Conservation (phyloP, 2,329 filamentous ascomycete genomes). For the Dichotomopilus funicola region DNA sequence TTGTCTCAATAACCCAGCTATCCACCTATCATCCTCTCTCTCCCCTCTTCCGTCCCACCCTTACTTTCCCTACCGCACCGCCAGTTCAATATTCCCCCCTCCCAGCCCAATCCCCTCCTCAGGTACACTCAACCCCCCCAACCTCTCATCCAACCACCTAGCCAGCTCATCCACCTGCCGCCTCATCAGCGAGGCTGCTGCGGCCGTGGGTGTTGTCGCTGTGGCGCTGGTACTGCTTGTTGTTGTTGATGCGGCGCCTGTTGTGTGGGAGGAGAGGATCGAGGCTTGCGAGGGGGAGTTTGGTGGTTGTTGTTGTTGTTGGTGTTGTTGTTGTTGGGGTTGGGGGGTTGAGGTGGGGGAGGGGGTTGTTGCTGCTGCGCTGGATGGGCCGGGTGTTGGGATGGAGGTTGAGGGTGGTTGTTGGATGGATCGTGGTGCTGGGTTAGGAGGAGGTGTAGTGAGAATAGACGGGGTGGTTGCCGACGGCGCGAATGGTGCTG, state of each 20-base stretch:
- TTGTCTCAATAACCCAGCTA: too few species aligned
- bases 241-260: conserved; percentile 23
- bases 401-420: too few species aligned
- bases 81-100: background rate
- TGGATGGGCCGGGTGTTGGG: too few species aligned
- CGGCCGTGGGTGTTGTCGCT: conserved; percentile 31
- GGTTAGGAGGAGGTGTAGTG: too few species aligned
- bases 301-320: background rate
- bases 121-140: conserved; percentile 47
- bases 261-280: conserved; percentile 36
- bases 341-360: background rate
- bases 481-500: background rate
- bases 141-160: conserved; percentile 53
- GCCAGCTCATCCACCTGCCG: conserved; percentile 54
- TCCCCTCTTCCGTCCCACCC: too few species aligned
- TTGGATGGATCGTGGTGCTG: too few species aligned
- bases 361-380: background rate
- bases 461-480: background rate
- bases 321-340: background rate
- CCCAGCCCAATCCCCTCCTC: conserved; percentile 42
- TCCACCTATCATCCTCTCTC: too few species aligned
- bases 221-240: background rate
- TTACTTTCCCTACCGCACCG: background rate
- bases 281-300: conserved; percentile 38
- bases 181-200: conserved; percentile 44